Percentiles rank a stretch among this genome's conserved stretches.
phyloP scores from a whole-genome alignment of 2,329 filamentous ascomycete genomes.

The Phyllachora maydis region DNA sequence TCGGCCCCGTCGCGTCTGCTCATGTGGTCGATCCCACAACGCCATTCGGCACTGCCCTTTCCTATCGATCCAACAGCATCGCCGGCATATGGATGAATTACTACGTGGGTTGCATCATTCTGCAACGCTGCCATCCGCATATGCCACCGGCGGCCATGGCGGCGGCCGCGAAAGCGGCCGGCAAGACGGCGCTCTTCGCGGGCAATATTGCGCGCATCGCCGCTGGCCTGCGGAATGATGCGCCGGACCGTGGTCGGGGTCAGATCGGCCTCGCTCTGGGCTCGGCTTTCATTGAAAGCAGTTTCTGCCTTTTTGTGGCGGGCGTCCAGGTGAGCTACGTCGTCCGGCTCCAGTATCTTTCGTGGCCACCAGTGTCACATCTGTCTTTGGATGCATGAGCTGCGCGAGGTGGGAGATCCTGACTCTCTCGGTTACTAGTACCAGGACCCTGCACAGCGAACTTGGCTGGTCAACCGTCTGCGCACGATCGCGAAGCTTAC shows the following conservation, averaged over 20 bases:
- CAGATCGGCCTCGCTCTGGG: conserved; percentile 64
- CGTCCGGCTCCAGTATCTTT: neutral
- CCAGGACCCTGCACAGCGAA: conserved; percentile 47
- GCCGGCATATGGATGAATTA: conserved; percentile 75
- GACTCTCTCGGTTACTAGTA: conserved; percentile 28
- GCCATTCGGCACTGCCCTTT: conserved; percentile 64
- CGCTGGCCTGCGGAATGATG: conserved; percentile 46
- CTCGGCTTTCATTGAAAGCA: conserved; percentile 63
- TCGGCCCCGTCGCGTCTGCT: too few relatives aligned
- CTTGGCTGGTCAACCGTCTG: conserved; percentile 57
- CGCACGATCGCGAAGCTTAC: conserved; percentile 60
- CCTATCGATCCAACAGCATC: conserved; percentile 75
- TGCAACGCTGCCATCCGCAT: conserved; percentile 64
- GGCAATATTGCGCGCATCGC: conserved; percentile 62
- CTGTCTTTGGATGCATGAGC: too few relatives aligned
- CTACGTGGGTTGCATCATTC: conserved; percentile 65
- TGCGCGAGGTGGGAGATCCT: too few relatives aligned
- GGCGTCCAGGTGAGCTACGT: conserved; percentile 40
- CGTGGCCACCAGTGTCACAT: too few relatives aligned
- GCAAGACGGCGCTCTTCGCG: conserved; percentile 49
- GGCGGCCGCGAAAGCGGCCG: conserved; percentile 59
- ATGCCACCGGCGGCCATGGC: conserved; percentile 88
- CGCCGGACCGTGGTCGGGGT: conserved; percentile 26
- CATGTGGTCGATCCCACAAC: too few relatives aligned
- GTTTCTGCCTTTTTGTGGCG: conserved; percentile 70